Evolutionary conservation across 1,284 basidiomycete species (phyloP).

Genomic region (Ceratobasidium sp.): DNA sequence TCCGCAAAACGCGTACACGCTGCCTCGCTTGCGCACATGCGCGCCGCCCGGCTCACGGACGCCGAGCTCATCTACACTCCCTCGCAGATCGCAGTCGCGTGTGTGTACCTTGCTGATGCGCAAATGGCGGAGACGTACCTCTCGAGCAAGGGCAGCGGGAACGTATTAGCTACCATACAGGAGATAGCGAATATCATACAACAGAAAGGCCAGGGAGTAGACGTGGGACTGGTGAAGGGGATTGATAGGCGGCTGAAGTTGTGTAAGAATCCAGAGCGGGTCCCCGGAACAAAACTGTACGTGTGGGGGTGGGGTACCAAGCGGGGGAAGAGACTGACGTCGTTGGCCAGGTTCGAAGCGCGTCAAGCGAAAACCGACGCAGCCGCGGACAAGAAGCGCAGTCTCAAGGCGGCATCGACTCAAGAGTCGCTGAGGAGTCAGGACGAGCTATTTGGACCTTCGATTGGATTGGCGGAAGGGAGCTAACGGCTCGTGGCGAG

Average conservation of each 20-base stretch:
- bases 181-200: slow-evolving; percentile 68
- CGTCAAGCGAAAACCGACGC: slow-evolving; percentile 23
- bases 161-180: slow-evolving; percentile 57
- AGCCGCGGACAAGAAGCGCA: slow-evolving; percentile 34
- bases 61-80: slow-evolving; percentile 92
- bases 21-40: slow-evolving; percentile 68
- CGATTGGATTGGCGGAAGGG: slow-evolving; percentile 22
- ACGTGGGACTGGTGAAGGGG: slow-evolving; percentile 84
- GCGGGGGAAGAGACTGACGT: slow-evolving; percentile 1
- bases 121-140: slow-evolving; percentile 73
- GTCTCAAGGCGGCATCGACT: slow-evolving; percentile 19
- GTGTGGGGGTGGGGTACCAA: slow-evolving; percentile 45
- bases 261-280: slow-evolving; percentile 94
- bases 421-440: slow-evolving; percentile 32
- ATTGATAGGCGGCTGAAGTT: slow-evolving; percentile 84
- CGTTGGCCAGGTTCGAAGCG: slow-evolving; percentile 27
- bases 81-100: slow-evolving; percentile 92
- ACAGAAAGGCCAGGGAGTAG: slow-evolving; percentile 68
- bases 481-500: not conserved
- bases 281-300: slow-evolving; percentile 80
- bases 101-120: slow-evolving; percentile 72
- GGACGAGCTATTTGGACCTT: slow-evolving; percentile 34
- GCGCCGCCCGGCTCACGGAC: slow-evolving; percentile 85
- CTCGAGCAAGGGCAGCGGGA: slow-evolving; percentile 60
- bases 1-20: slow-evolving; percentile 64